Conservation (phyloP, 2,329 filamentous ascomycete species). For the Purpureocillium lavendulum region DNA sequence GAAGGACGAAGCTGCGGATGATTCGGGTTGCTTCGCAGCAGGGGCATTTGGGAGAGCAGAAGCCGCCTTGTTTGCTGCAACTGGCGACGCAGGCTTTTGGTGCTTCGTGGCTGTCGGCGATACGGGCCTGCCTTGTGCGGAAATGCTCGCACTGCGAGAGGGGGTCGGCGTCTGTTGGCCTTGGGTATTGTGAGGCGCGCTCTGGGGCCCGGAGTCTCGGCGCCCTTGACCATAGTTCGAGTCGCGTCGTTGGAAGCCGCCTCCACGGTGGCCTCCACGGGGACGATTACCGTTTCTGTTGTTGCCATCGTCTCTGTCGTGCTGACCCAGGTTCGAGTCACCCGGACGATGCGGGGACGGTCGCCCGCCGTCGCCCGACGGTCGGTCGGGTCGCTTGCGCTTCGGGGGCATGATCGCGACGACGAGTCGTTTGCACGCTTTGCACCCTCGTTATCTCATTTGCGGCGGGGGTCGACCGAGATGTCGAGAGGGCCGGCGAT, state of each 20-base stretch:
- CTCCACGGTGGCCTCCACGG: slow-evolving; percentile 29
- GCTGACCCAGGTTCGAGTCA: slow-evolving; percentile 46
- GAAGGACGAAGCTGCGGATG: slow-evolving; percentile 11
- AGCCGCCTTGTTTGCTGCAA: slow-evolving; percentile 11
- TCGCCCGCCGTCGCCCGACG: slow-evolving; percentile 38
- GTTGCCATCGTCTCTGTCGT: slow-evolving; percentile 45
- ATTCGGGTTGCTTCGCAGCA: slow-evolving; percentile 8
- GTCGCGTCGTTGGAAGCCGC: slow-evolving; percentile 38
- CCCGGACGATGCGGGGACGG: slow-evolving; percentile 56
- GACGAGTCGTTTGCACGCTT: slow-evolving; percentile 7
- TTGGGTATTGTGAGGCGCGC: slow-evolving; percentile 3
- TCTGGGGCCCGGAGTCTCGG: slow-evolving; percentile 13
- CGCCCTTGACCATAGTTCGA: slow-evolving; percentile 31
- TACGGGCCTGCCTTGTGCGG: slow-evolving; percentile 6
- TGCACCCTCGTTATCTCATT: slow-evolving; percentile 23
- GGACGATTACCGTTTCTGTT: slow-evolving; percentile 38
- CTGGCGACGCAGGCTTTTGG: slow-evolving; percentile 12
- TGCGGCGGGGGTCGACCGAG: slow-evolving; percentile 10
- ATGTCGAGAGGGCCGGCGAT: background rate
- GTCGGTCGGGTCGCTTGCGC: slow-evolving; percentile 49
- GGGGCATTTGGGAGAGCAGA: slow-evolving; percentile 1
- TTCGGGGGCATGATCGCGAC: slow-evolving; percentile 45
- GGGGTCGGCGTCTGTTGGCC: slow-evolving; percentile 8
- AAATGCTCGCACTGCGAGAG: slow-evolving; percentile 4
- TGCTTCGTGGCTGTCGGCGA: slow-evolving; percentile 6